These are phyloP conservation scores for Tripterygium wilfordii DNA, from an alignment of 177 flowering plant species.

Conservation along the genomic window DNA sequence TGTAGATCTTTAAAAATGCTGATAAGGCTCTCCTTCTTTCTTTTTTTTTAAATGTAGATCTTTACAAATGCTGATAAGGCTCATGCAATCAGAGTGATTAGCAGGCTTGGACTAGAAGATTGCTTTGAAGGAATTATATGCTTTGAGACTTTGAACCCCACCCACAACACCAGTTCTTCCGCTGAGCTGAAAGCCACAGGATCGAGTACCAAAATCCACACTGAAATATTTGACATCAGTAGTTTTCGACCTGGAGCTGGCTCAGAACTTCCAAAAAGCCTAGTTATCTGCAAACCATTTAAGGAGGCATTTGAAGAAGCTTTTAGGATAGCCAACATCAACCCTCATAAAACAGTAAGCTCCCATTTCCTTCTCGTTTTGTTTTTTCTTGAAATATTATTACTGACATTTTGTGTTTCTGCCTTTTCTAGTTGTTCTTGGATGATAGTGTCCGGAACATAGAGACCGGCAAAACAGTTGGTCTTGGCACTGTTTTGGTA, in stretches of 20 bases:
- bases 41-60: constrained; percentile 29
- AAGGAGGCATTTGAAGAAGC: constrained; percentile 50
- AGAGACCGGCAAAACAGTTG: constrained; percentile 58
- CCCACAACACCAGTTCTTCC: constrained; percentile 10
- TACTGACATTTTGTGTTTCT: background rate
- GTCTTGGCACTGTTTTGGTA: constrained; percentile 87
- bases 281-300: constrained; percentile 78
- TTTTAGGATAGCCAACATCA: constrained; percentile 60
- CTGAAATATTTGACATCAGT: constrained; percentile 13
- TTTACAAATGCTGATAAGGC: constrained; percentile 77
- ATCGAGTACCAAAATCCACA: background rate
- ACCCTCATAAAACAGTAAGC: constrained; percentile 82
- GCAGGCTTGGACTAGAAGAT: constrained; percentile 74
- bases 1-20: too few relatives aligned
- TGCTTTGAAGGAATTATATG: constrained; percentile 81
- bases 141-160: constrained; percentile 77
- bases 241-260: constrained; percentile 8
- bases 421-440: constrained; percentile 68
- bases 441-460: constrained; percentile 90
- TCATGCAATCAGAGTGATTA: constrained; percentile 64
- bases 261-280: constrained; percentile 46
- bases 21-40: too few relatives aligned
- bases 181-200: constrained; percentile 22
- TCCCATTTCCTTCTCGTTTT: background rate
- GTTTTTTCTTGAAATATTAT: background rate